Base-by-base conservation (phyloP, 23 red algal species). In the Pyropia haitanensis region DNA sequence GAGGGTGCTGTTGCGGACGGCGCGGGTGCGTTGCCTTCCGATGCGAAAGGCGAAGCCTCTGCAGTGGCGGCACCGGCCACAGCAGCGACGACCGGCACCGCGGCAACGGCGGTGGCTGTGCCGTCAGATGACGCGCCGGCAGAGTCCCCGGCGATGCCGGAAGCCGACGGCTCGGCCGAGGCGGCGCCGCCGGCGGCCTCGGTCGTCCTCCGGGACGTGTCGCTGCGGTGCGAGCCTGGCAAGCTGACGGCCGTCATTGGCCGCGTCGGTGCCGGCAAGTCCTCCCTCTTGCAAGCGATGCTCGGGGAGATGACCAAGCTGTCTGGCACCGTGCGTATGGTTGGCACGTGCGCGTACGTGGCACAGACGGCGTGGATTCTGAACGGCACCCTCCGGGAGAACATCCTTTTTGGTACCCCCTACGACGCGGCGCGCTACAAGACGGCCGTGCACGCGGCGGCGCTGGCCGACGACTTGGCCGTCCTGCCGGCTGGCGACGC, bases 341-440 rank as follows among this genome's bases (percentile, higher is more conserved):
- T 48, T 32, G 70, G 70, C 7, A 80, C 49, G 2, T 60, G 88
- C 13, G 56, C 82, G 17, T 95, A 82, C 80, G 70, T 63, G 50
- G 81, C 63, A 29, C 81, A 95, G 76, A 56, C 73, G 23, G 56
- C 90, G 10, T 95, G 83, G 58, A 88, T 95, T 60, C 68, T 55
- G 17, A 95, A 95, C 57, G 82, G 67, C 19, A 95, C 81, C 17
- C 18, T 95, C 64, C 81, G 90, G 22, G 83, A 88, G 27, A 95
- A 95, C 79, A 82, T 95, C 34, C 49, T 88, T 1, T 95, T 95
- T 58, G 89, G 89, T 33, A 50, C 53, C 15, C 31, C 63, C 18
- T 95, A 67, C 53, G 30, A 95, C 14, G 68, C 65, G 27, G 13
- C 59, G 13, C 53, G 49, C 27, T 95, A 95, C 67, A 39, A 63